Evolutionary conservation across 1,139 yeast species (phyloP), one percentile per base, ranked within the genome.

Genomic region (Yamadazyma songkhlaensis): DNA sequence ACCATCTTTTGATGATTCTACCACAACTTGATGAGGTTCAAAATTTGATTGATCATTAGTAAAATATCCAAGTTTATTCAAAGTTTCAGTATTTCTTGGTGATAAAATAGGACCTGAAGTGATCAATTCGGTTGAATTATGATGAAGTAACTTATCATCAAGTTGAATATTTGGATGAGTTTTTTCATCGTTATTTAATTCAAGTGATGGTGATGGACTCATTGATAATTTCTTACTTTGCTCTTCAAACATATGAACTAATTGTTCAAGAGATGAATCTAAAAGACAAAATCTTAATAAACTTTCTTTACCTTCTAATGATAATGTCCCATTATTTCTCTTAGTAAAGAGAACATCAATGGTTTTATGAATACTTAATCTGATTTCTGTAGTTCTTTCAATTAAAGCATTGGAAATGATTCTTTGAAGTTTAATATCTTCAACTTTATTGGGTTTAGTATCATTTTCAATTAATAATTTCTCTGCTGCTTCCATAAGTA

Each of bases 21-120:
- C 65, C 3, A 84, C 89, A 57, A 83, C 86, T 51, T 76, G 77
- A 60, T 83, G 92, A 2, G 90, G 90, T 41, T 70, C 67, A 37
- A 74, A 62, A 4, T 56, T 53, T 10, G 48, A 40, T 31, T 55
- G 62, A 12, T 59, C 63, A 14, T 40, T 50, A 29, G 48, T 56
- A 37, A 61, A 60, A 39, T 50, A 58, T 9, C 62, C 57, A 34
- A 47, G 42, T 38, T 51, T 42, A 41, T 54, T 49, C 40, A 52
- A 47, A 4, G 55, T 48, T 40, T 53, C 55, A 10, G 52, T 50
- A 42, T 55, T 54, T 35, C 56, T 59, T 8, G 77, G 81, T 13
- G 79, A 71, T 35, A 77, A 64, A 37, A 77, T 76, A 3, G 81
- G 81, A 3, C 81, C 81, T 5, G 79, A 60, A 15, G 74, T 67